Evolutionary conservation across 257 asterid genomes (phyloP), one percentile per base, ranked within the genome.

Genomic region (Buddleja alternifolia): DNA sequence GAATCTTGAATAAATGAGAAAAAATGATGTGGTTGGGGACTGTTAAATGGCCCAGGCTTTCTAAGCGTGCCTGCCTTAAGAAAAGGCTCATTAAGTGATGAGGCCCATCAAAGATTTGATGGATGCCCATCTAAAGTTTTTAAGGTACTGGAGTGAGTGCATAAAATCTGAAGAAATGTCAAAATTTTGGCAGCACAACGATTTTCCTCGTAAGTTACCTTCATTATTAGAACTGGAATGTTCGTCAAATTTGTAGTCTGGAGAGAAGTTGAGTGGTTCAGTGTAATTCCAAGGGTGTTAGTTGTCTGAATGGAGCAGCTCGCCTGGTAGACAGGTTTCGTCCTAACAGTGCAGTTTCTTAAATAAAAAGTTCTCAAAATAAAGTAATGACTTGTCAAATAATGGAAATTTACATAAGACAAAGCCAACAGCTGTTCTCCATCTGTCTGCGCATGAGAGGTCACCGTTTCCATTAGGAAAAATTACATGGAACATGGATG

Each of bases 21-120:
- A 47, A 21, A 24, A 20, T 53, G 50, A 8, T 59, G 63, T 46
- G 66, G 5, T 57, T 58, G 71, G 73, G n/a, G 44, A 70, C 40
- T 47, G 59, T 61, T 60, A 15, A 15, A 74, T 29, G 60, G 24
- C 67, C 55, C 44, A 41, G 32, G 17, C 53, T 44, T 66, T n/a
- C 15, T n/a, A 42, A 59, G 51, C 67, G 16, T 32, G 34, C 40
- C 37, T 20, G 4, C 65, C 63, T 71, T 23, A 44, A 66, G 78
- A 40, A 63, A 65, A 20, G 55, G 70, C 45, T 29, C 40, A 32
- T 29, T 23, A 32, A 39, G 25, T 10, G 14, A 14, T 32, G 36
- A 50, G 60, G 21, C 8, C 1, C 10, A 8, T 15, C 34, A 29
- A 29, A 29, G 34, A 29, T 29, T 29, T 29, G 34, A 29, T 29